Evolutionary conservation across 345 rosid genomes (phyloP).

Genomic region (Sonneratia caseolaris): DNA sequence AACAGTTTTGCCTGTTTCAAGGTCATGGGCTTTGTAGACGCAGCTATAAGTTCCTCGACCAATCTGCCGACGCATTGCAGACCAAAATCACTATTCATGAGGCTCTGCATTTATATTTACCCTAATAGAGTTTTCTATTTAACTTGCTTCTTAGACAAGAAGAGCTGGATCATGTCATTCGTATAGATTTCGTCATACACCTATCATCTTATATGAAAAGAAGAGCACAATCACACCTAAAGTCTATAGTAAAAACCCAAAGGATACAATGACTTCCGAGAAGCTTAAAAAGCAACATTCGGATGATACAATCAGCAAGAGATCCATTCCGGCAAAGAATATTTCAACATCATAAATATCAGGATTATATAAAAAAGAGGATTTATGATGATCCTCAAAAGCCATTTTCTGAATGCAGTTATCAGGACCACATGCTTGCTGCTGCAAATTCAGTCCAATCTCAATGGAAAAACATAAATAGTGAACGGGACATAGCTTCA

Average conservation of each 20-base stretch:
- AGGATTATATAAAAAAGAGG: too few species aligned
- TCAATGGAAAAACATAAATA: not conserved
- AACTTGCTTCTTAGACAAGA: not conserved
- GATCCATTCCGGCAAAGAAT: too few species aligned
- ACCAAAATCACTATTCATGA: not conserved
- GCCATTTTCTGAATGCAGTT: too few species aligned
- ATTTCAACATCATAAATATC: too few species aligned
- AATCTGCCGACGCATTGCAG: slow-evolving; percentile 36
- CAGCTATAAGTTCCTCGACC: slow-evolving; percentile 94
- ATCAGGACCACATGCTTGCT: not conserved
- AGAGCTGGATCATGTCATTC: not conserved
- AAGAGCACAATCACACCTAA: too few species aligned
- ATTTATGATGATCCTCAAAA: too few species aligned
- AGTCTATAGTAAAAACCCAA: too few species aligned
- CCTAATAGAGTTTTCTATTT: not conserved
- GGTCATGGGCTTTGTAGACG: slow-evolving; percentile 73
- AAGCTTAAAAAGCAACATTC: too few species aligned
- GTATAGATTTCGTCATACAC: not conserved
- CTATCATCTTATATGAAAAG: not conserved
- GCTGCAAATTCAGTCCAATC: not conserved
- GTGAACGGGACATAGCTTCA: too few species aligned
- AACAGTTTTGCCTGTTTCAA: slow-evolving; percentile 55
- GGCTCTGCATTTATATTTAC: not conserved
- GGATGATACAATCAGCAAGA: too few species aligned
- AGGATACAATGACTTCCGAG: too few species aligned